Evolutionary conservation across 2,329 filamentous ascomycete genomes (phyloP), one percentile per base, ranked within the genome.

Genomic region (Fusarium coffeatum): DNA sequence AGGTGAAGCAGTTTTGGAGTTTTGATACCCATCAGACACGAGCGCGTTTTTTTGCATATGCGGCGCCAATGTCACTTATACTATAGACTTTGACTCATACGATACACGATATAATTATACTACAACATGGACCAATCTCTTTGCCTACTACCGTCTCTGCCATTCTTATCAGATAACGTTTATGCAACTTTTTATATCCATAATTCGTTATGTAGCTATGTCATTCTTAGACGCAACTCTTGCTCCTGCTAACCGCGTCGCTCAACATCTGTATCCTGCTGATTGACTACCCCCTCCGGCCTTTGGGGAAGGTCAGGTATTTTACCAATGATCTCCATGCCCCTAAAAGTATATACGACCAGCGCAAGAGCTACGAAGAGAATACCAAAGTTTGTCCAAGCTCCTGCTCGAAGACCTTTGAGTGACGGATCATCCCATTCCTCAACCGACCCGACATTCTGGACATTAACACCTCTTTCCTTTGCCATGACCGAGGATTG

Each of bases 401-500:
- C 80, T 4, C 81, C 86, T 0, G 83, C 84, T 40, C 85, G 79
- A 7, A 89, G 69, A 2, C 86, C 86, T 15, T 74, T 71, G 8
- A 88, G 75, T 2, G 86, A 85, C 0, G 85, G 74, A 0, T 70
- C 64, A 30, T 89, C 86, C 80, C 84, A 82, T 4, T 75, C 64
- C 51, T 72, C 25, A 12, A 86, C 77, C 0, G 80, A 65, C 0
- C 85, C 86, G 0, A 80, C 83, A 4, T 82, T 56, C 63, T 85
- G 75, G 0, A 88, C 81, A 1, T 76, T 49, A 0, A 85, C 80
- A 5, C 80, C 80, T 28, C 84, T 80, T 25, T 81, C 80, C 5
- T 80, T 76, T 0, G 86, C 86, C 79, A 89, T 86, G 23, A 90
- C 85, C 1, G 87, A 85, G 0, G 88, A 88, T 75, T 92, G 89